These are phyloP conservation scores for Periconia sp. DNA, from an alignment of 2,329 filamentous ascomycete species.

Conservation along the genomic window DNA sequence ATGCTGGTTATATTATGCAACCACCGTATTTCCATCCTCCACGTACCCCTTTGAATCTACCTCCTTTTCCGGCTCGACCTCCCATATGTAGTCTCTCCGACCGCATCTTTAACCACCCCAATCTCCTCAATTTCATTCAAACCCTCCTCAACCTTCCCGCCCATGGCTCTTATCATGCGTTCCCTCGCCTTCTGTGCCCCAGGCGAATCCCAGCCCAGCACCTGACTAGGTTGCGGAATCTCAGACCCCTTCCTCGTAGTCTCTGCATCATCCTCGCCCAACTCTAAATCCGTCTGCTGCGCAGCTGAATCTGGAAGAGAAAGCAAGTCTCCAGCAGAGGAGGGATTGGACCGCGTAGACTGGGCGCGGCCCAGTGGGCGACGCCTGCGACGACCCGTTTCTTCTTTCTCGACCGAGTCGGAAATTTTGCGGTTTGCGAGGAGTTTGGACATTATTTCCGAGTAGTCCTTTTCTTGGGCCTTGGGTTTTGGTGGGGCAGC, in stretches of 20 bases:
- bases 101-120: constrained; percentile 42
- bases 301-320: constrained; percentile 20
- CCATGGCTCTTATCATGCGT: constrained; percentile 44
- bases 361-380: constrained; percentile 40
- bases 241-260: constrained; percentile 19
- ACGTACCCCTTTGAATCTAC: constrained; percentile 10
- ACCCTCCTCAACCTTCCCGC: constrained; percentile 38
- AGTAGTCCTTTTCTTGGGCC: constrained; percentile 38
- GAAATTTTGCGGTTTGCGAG: constrained; percentile 37
- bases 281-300: constrained; percentile 21
- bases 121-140: constrained; percentile 36
- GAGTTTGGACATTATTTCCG: constrained; percentile 35
- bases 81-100: constrained; percentile 27
- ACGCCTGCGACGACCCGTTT: constrained; percentile 27
- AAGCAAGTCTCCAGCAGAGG: constrained; percentile 26
- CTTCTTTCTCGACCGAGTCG: constrained; percentile 23
- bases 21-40: background rate
- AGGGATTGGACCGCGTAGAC: constrained; percentile 36
- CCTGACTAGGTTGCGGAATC: constrained; percentile 44
- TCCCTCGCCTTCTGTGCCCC: constrained; percentile 42
- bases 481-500: constrained; percentile 17
- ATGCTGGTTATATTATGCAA: background rate
- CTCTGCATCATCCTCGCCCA: constrained; percentile 18
- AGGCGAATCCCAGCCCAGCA: constrained; percentile 46
- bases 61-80: constrained; percentile 33